Percentiles rank a stretch among this genome's conserved stretches.
These are phyloP conservation scores for Hemileia vastatrix DNA, from an alignment of 1,284 basidiomycete species.

Conservation along the genomic window DNA sequence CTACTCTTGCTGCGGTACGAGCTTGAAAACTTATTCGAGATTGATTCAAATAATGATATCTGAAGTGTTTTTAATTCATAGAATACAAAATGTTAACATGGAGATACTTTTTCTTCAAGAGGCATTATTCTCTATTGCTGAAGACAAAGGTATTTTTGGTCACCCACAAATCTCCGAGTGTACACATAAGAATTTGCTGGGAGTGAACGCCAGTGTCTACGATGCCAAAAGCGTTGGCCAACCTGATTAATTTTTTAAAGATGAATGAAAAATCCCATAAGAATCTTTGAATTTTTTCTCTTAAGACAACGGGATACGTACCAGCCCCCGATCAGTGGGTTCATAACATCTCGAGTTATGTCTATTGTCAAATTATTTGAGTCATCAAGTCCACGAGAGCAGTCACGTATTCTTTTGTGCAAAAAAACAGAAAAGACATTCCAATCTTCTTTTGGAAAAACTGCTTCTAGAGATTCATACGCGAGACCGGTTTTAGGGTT, in stretches of 20 bases:
- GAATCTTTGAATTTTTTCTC: neutral
- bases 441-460: conserved; percentile 1
- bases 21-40: conserved; percentile 12
- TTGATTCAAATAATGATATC: conserved; percentile 16
- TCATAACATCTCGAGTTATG: conserved; percentile 13
- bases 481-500: conserved; percentile 1
- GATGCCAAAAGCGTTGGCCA: conserved; percentile 16
- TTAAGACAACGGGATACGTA: neutral
- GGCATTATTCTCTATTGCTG: neutral
- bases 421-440: conserved; percentile 4
- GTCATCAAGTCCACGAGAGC: conserved; percentile 1
- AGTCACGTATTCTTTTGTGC: conserved; percentile 10
- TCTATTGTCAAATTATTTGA: conserved; percentile 11
- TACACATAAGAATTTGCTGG: conserved; percentile 12
- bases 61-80: too few relatives aligned
- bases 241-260: neutral
- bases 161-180: conserved; percentile 20
- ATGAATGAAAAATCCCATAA: neutral
- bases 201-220: conserved; percentile 21
- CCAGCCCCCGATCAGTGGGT: conserved; percentile 20
- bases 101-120: neutral
- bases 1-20: conserved; percentile 16
- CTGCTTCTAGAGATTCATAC: conserved; percentile 8
- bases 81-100: neutral
- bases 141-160: neutral